Evolutionary conservation across 352 stramenopile genomes (phyloP), one percentile per base, ranked within the genome.

Genomic region (Globisporangium splendens): DNA sequence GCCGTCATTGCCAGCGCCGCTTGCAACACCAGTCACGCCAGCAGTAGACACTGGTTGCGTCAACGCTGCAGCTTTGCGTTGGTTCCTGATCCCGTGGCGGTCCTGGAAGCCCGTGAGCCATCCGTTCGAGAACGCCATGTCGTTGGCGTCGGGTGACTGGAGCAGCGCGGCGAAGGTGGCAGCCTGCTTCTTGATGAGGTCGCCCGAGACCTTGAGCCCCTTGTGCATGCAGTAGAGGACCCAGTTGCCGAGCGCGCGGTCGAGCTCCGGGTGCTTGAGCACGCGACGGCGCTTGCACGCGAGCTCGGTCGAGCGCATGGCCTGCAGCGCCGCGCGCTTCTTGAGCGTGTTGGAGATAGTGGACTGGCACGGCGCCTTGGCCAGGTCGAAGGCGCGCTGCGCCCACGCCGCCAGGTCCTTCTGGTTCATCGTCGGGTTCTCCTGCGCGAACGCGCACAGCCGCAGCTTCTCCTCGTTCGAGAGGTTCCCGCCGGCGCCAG

Each of bases 341-440:
- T 70, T 66, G 50, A 88, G 65, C 22, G 81, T 66, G 54, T 88
- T 85, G 38, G 77, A 88, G 70, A 88, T 81, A 17, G 77, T 83
- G 56, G 75, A 72, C 56, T 84, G 75, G 44, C 73, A 81, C 22
- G 75, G 77, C 50, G 69, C 68, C 12, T 47, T 68, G 44, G 63
- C 50, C 46, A 85, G 67, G 31, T 69, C 50, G 58, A 88, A 83
- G 48, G 72, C 62, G 56, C 80, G 69, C 62, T 73, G 76, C 7
- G 75, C 75, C 77, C 77, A 88, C n/a, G 62, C 49, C 42, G 65
- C 65, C 54, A 84, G 67, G 21, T 69, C 70, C 38, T 72, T 61
- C 61, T 84, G 77, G 52, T 67, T 84, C 74, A 73, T 77, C 10
- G 59, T 39, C 14, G 74, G 68, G 54, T 84, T 67, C 24, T 75